phyloP scores from a whole-genome alignment of 169 alveolate species.

The Ichthyophthirius multifiliis region DNA sequence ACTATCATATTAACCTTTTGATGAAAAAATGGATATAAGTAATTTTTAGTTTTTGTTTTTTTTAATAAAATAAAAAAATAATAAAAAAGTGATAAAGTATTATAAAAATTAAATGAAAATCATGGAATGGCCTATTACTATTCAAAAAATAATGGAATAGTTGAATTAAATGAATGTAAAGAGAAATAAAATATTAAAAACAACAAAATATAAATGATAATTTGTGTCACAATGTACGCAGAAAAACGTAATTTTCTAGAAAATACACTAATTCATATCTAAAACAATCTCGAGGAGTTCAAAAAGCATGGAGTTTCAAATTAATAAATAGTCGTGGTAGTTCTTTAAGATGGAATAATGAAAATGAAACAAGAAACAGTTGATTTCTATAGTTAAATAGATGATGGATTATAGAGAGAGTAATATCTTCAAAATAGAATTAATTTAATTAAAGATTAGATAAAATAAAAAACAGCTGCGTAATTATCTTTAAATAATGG shows the following conservation, averaged over 20 bases:
- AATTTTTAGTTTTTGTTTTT: no score
- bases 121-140: not conserved
- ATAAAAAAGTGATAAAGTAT: no score
- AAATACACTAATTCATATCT: not conserved
- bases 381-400: not conserved
- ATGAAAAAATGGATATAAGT: no score
- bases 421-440: not conserved
- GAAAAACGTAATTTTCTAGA: conserved; percentile 1
- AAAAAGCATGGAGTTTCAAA: not conserved
- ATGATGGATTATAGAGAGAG: not conserved
- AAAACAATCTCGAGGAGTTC: not conserved
- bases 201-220: not conserved
- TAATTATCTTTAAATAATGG: not conserved
- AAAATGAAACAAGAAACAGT: conserved; percentile 9
- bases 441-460: not conserved
- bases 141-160: not conserved
- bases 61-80: no score
- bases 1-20: no score
- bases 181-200: no score
- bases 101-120: no score
- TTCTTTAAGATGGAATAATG: conserved; percentile 16
- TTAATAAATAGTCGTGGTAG: not conserved
- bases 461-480: not conserved
- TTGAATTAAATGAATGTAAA: not conserved
- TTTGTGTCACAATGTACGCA: conserved; percentile 15